Base-by-base conservation (phyloP, 129 eudicot species). In the Scalesia atractyloides region DNA sequence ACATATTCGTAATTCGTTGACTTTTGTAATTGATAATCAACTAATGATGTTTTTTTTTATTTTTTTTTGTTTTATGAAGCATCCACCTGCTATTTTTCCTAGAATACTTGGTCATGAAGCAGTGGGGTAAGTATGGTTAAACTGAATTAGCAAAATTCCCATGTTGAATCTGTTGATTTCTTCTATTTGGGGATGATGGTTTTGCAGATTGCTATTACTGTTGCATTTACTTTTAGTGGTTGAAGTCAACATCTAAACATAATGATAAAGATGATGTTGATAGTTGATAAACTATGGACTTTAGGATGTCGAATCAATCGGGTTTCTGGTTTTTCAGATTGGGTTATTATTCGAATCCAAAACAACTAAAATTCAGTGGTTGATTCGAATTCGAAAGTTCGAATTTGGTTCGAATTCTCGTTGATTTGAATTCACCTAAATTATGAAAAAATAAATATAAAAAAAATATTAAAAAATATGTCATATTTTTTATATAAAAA, bases 21-120 rank as follows among this genome's bases (percentile, higher is more conserved):
- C 56, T 66, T 53, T 52, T 5, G 18, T 37, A 18, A 64, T 44
- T 61, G 20, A 75, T 37, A 18, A 64, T 44, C 62, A 34, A 75
- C 26, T 0, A 4, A n/a, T 24, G 0, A n/a, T 68, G 24, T 58
- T 34, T 58, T 43, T 66, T 48, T 22, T 24, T 24, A 1, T 24
- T 0, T 24, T 24, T 24, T 22, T 24, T 24, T 24, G 0, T 24
- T 24, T 22, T 20, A 7, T 86, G 81, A 81, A 92, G 97, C 89
- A 71, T 30, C 86, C 86, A 43, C 93, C 97, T 49, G 91, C 65
- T 9, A 82, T 50, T 69, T 84, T 79, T 56, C 97, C 97, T 34
- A 83, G 97, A 70, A 89, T 92, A 34, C 72, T 92, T 13, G 97
- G 97, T 22, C 97, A 92, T 69, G 97, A 92, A 73, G 86, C 94